phyloP scores from a whole-genome alignment of 257 asterid species.

The Penstemon davidsonii region DNA sequence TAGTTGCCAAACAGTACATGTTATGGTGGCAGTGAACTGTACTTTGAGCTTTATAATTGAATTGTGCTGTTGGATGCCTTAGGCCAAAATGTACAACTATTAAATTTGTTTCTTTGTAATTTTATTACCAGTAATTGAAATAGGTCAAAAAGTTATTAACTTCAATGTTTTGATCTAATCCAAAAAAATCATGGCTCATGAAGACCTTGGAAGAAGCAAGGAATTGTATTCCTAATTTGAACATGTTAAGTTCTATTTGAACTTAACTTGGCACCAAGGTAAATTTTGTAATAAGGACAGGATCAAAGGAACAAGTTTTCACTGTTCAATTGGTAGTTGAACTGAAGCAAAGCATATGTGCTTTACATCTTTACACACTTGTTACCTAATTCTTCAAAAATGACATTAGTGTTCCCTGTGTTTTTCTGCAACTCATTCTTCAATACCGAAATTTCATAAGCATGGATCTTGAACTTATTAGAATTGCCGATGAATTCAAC shows the following conservation, averaged over 20 bases:
- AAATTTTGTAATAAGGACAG: neutral
- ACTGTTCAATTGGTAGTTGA: neutral
- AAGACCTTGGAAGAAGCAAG: neutral
- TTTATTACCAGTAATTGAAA: no score
- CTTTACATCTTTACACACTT: conserved; percentile 36
- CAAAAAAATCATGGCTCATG: neutral
- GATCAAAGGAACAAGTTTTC: conserved; percentile 12
- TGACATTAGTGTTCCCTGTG: neutral
- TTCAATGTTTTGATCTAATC: no score
- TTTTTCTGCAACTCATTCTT: conserved; percentile 7
- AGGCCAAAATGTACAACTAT: neutral
- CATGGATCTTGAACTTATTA: conserved; percentile 57
- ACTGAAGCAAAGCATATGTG: conserved; percentile 64
- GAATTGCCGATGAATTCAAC: conserved; percentile 50
- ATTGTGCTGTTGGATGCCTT: neutral
- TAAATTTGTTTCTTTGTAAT: no score
- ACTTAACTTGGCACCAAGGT: conserved; percentile 18
- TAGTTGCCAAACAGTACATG: neutral
- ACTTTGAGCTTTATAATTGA: conserved; percentile 5
- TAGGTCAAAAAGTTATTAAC: no score
- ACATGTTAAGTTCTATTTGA: conserved; percentile 14
- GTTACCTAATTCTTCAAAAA: neutral
- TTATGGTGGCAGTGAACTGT: conserved; percentile 12
- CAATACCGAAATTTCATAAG: neutral
- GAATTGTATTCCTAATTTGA: neutral